Conservation (phyloP, 78 protist species). For the Tieghemostelium lacteum region DNA sequence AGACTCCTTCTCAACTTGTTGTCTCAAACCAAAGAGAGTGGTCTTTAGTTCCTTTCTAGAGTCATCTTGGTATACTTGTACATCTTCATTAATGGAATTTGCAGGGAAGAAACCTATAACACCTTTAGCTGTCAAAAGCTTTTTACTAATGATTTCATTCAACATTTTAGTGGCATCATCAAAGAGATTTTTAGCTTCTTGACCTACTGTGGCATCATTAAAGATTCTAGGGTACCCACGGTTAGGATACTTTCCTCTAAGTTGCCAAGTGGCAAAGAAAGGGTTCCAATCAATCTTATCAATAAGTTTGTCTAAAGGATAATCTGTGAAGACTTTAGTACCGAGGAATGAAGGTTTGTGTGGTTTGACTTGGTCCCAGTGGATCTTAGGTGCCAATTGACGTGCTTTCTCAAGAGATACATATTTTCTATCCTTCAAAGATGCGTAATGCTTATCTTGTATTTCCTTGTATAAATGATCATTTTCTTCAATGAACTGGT, state of each 20-base stretch:
- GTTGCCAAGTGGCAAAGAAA: constrained; percentile 93
- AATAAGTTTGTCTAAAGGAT: constrained; percentile 85
- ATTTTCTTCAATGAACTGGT: constrained; percentile 86
- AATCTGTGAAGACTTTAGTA: constrained; percentile 58
- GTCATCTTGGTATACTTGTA: constrained; percentile 89
- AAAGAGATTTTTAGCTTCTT: constrained; percentile 93
- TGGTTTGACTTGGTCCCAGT: constrained; percentile 68
- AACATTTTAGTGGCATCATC: constrained; percentile 94
- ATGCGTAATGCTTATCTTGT: constrained; percentile 95
- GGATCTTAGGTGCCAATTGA: constrained; percentile 17
- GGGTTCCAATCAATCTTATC: constrained; percentile 98
- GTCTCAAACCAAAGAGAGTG: constrained; percentile 92
- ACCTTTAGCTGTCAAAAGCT: constrained; percentile 86
- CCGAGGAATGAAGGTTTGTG: constrained; percentile 78
- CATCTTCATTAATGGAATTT: constrained; percentile 94
- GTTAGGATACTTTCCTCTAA: constrained; percentile 98
- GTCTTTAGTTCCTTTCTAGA: constrained; percentile 6
- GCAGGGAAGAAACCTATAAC: constrained; percentile 95
- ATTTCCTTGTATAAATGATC: constrained; percentile 88
- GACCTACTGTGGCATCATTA: constrained; percentile 95
- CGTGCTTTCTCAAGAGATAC: constrained; percentile 91
- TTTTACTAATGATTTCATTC: constrained; percentile 68
- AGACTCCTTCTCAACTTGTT: constrained; percentile 95
- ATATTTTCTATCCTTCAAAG: constrained; percentile 90
- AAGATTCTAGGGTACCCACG: constrained; percentile 98